These are phyloP conservation scores for Ophiobolus disseminans DNA, from an alignment of 2,329 filamentous ascomycete species.

Conservation along the genomic window DNA sequence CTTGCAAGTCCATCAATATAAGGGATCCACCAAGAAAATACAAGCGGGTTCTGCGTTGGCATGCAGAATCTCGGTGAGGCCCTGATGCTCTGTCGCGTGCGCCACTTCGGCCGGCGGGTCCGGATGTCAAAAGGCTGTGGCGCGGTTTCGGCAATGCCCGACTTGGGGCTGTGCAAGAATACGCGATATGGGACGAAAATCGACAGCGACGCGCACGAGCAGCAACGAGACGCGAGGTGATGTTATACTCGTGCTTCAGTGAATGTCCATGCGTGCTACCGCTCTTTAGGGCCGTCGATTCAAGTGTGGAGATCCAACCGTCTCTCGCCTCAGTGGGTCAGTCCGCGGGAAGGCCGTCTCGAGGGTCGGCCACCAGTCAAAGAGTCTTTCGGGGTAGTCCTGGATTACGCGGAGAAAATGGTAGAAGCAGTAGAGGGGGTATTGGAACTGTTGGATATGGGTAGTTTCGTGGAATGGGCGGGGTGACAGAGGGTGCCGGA, in stretches of 20 bases:
- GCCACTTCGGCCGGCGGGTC: slow-evolving; percentile 34
- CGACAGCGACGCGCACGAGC: slow-evolving; percentile 33
- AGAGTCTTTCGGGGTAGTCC: slow-evolving; percentile 25
- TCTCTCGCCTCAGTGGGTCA: slow-evolving; percentile 41
- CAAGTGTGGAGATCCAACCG: slow-evolving; percentile 39
- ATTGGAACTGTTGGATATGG: slow-evolving; percentile 36
- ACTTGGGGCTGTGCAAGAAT: slow-evolving; percentile 43
- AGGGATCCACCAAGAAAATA: slow-evolving; percentile 35
- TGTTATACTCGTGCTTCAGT: slow-evolving; percentile 35
- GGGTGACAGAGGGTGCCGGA: slow-evolving; percentile 31
- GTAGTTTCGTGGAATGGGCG: slow-evolving; percentile 31
- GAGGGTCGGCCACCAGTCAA: slow-evolving; percentile 28
- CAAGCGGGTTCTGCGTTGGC: slow-evolving; percentile 31
- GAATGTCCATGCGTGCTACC: slow-evolving; percentile 35
- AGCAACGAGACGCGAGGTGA: slow-evolving; percentile 29
- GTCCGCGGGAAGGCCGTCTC: slow-evolving; percentile 34
- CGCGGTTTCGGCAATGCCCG: slow-evolving; percentile 40
- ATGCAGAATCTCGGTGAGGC: slow-evolving; percentile 41
- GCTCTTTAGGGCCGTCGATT: slow-evolving; percentile 33
- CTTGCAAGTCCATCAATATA: slow-evolving; percentile 41
- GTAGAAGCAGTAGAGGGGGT: slow-evolving; percentile 17
- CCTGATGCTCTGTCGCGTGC: slow-evolving; percentile 27
- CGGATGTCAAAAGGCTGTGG: slow-evolving; percentile 32
- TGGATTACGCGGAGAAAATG: slow-evolving; percentile 23
- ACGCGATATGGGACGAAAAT: slow-evolving; percentile 28